Evolutionary conservation across 768 basidiomycete species (phyloP).

Genomic region (Termitomyces sp.): DNA sequence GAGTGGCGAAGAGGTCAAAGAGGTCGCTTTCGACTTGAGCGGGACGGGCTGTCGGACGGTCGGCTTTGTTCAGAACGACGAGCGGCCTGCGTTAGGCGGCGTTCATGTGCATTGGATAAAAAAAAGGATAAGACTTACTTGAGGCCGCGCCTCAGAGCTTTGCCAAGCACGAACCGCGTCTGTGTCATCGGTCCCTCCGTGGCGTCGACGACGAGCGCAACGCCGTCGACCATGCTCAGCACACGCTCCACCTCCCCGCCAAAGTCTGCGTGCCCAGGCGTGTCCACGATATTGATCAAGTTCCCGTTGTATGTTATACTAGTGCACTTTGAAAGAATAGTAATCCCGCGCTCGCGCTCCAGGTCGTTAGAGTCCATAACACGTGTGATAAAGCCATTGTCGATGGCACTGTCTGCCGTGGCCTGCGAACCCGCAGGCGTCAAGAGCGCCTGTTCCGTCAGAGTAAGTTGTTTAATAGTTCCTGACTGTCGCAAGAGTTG

Average conservation of each 20-base stretch:
- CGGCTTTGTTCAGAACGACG: slow-evolving; percentile 47
- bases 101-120: background rate
- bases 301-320: slow-evolving; percentile 43
- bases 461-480: slow-evolving; percentile 34
- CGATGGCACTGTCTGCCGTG: slow-evolving; percentile 28
- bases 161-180: slow-evolving; percentile 45
- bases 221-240: slow-evolving; percentile 56
- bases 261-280: slow-evolving; percentile 59
- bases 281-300: slow-evolving; percentile 55
- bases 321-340: slow-evolving; percentile 55
- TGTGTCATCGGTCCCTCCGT: slow-evolving; percentile 61
- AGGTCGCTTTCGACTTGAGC: slow-evolving; percentile 44
- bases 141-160: slow-evolving; percentile 37
- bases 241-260: slow-evolving; percentile 59
- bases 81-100: slow-evolving; percentile 26
- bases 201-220: slow-evolving; percentile 53
- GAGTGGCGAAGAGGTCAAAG: slow-evolving; percentile 44
- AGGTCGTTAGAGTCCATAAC: slow-evolving; percentile 50
- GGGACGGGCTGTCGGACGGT: slow-evolving; percentile 36
- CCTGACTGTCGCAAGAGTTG: slow-evolving; percentile 46
- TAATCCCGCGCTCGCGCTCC: slow-evolving; percentile 56
- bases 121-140: slow-evolving; percentile 21
- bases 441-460: slow-evolving; percentile 27
- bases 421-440: slow-evolving; percentile 24
- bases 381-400: slow-evolving; percentile 35